A percentile compares a stretch with the other conserved stretches of the same genome.
Evolutionary conservation across 305 asterid genomes (phyloP).

Genomic region (Euphrasia arctica): DNA sequence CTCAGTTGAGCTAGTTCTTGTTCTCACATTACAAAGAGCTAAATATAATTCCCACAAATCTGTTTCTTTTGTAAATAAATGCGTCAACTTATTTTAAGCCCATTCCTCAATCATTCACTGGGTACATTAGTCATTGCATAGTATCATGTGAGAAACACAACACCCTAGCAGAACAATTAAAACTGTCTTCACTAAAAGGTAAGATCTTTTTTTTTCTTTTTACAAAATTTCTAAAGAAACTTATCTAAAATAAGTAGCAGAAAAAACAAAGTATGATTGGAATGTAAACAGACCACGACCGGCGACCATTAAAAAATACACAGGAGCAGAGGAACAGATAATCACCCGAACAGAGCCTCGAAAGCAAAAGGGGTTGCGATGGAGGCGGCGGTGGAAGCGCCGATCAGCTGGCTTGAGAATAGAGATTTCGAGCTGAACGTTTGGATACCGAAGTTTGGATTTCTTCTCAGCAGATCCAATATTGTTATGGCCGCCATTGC

Average conservation of each 20-base stretch:
- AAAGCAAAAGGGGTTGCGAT: conserved; percentile 59
- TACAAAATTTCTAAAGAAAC: neutral
- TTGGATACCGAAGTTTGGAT: conserved; percentile 46
- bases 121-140: neutral
- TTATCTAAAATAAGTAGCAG: too few species aligned
- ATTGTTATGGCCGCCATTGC: conserved; percentile 40
- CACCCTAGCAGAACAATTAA: too few species aligned
- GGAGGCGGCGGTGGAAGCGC: conserved; percentile 48
- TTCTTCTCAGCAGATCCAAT: conserved; percentile 60
- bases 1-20: too few species aligned
- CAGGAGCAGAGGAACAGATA: neutral
- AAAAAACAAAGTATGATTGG: neutral
- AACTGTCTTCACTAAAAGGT: too few species aligned
- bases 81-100: neutral
- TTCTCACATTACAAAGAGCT: neutral
- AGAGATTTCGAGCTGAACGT: conserved; percentile 45
- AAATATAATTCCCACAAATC: conserved; percentile 10
- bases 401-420: conserved; percentile 44
- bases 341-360: conserved; percentile 53
- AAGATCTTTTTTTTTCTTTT: too few species aligned
- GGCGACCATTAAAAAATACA: neutral
- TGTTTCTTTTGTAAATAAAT: neutral
- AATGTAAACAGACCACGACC: neutral
- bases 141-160: too few species aligned
- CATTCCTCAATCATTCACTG: conserved; percentile 4